A percentile compares a stretch with the other conserved stretches of the same genome.
These are phyloP conservation scores for Cafeteria roenbergensis DNA, from an alignment of 108 stramenopile species.

Conservation along the genomic window DNA sequence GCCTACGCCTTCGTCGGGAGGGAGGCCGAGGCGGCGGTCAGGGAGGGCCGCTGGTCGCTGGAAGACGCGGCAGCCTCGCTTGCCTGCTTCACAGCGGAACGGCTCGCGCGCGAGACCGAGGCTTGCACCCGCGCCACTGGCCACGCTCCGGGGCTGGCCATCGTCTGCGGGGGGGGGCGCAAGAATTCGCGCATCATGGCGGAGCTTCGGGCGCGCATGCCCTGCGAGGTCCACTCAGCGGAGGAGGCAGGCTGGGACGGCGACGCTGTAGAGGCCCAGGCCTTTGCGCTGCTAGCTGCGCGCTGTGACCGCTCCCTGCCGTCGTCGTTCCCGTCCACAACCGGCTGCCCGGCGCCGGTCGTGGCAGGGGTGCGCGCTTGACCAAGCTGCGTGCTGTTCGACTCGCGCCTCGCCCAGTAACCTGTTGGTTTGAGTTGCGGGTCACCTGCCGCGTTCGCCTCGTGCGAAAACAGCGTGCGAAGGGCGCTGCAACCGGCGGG, in stretches of 20 bases:
- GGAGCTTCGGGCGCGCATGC: background rate
- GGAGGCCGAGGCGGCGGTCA: background rate
- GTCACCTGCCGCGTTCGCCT: no score
- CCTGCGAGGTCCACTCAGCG: background rate
- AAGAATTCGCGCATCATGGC: background rate
- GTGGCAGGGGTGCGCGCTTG: no score
- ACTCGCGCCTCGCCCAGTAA: no score
- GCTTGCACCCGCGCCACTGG: background rate
- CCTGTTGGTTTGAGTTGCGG: no score
- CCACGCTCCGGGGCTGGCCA: background rate
- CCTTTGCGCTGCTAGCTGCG: background rate
- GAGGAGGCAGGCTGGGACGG: constrained; percentile 9
- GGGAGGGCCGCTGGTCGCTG: background rate
- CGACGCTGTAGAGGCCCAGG: background rate
- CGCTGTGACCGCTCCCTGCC: background rate
- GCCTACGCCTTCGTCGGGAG: background rate
- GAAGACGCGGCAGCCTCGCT: background rate
- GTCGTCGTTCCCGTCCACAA: background rate
- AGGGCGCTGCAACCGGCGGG: no score
- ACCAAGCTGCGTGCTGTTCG: no score
- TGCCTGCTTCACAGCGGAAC: background rate
- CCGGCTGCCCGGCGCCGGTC: no score
- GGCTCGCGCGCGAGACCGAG: background rate
- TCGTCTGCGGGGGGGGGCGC: background rate
- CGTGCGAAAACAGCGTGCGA: no score